These are phyloP conservation scores for Saccharomyces hybrid DNA, from an alignment of 1,139 yeast genomes.

Conservation along the genomic window DNA sequence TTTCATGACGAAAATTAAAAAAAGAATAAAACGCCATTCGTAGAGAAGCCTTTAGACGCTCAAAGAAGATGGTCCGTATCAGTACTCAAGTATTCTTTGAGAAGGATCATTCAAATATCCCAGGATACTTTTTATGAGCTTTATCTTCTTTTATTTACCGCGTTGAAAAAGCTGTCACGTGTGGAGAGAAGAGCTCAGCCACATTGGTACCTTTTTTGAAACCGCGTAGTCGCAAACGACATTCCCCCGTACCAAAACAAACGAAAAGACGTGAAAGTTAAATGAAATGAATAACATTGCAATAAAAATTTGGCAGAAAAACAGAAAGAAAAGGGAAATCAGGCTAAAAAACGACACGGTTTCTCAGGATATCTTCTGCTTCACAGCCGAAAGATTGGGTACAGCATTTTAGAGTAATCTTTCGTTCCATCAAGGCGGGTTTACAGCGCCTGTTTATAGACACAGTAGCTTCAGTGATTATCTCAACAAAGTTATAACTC, in stretches of 20 bases:
- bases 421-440: background rate
- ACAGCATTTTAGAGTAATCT: background rate
- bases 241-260: conserved; percentile 1
- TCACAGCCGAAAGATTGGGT: background rate
- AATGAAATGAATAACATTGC: background rate
- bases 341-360: background rate
- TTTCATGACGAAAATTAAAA: background rate
- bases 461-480: background rate
- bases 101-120: background rate
- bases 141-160: background rate
- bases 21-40: background rate
- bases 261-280: background rate
- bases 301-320: background rate
- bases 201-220: background rate
- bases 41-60: background rate
- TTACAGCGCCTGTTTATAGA: background rate
- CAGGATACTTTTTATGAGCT: background rate
- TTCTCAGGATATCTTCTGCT: background rate
- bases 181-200: background rate
- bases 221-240: conserved; percentile 1
- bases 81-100: too few species aligned
- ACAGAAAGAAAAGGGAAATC: background rate
- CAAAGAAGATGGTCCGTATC: too few species aligned
- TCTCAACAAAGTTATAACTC: background rate
- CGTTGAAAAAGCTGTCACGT: background rate